A percentile compares a stretch with the other conserved stretches of the same genome.
phyloP scores from a whole-genome alignment of 768 basidiomycete genomes.

The Kwoniella pini region DNA sequence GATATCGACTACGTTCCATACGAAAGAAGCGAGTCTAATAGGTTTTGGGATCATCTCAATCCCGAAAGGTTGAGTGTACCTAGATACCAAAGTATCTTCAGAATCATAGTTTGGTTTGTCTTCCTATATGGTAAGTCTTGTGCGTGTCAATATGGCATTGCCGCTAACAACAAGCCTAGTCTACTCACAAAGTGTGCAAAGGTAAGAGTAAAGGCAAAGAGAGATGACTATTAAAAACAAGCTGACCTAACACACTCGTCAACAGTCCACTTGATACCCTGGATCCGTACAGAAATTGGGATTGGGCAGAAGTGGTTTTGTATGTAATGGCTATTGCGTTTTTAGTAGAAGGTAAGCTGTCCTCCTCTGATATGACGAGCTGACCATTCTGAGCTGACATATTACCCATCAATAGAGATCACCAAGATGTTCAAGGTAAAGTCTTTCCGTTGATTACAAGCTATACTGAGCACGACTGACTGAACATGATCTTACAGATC shows the following conservation, averaged over 20 bases:
- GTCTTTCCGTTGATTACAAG: too few relatives aligned
- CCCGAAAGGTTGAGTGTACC: slow-evolving; percentile 79
- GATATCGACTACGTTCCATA: slow-evolving; percentile 80
- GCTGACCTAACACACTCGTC: too few relatives aligned
- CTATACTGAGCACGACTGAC: too few relatives aligned
- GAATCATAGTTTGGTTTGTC: slow-evolving; percentile 59
- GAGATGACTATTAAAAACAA: slow-evolving; percentile 70
- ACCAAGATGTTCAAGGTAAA: slow-evolving; percentile 62
- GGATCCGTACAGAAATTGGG: slow-evolving; percentile 64
- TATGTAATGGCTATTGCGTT: slow-evolving; percentile 79
- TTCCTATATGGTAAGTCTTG: slow-evolving; percentile 34
- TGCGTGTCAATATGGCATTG: neutral
- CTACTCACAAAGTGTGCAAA: slow-evolving; percentile 48
- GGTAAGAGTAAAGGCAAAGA: slow-evolving; percentile 15
- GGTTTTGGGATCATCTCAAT: slow-evolving; percentile 72
- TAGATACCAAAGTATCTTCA: slow-evolving; percentile 83
- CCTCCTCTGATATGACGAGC: neutral
- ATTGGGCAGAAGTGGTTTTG: slow-evolving; percentile 75
- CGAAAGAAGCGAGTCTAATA: slow-evolving; percentile 60
- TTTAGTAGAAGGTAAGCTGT: slow-evolving; percentile 69
- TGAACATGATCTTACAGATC: slow-evolving; percentile 58
- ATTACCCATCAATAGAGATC: slow-evolving; percentile 27
- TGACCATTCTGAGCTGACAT: neutral
- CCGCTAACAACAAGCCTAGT: slow-evolving; percentile 26
- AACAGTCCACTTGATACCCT: slow-evolving; percentile 72